phyloP scores from a whole-genome alignment of 768 basidiomycete species.

The Suillus luteus region DNA sequence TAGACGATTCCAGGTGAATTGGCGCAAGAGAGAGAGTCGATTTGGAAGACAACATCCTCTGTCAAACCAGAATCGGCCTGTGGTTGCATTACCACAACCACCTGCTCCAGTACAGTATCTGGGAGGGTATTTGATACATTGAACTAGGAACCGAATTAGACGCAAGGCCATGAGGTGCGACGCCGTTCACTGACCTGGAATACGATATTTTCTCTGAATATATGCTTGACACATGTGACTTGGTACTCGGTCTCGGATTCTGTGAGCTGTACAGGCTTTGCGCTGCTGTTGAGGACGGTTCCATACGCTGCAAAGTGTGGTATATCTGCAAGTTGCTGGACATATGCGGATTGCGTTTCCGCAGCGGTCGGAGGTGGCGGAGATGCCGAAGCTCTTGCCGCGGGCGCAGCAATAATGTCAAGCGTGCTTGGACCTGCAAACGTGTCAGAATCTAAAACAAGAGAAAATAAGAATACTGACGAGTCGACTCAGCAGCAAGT shows the following conservation, averaged over 20 bases:
- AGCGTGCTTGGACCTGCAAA: conserved; percentile 78
- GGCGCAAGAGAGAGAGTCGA: conserved; percentile 65
- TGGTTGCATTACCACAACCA: conserved; percentile 90
- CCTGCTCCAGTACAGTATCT: conserved; percentile 92
- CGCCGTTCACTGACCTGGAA: conserved; percentile 73
- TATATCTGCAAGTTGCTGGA: conserved; percentile 80
- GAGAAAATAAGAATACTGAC: conserved; percentile 46
- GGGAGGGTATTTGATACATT: conserved; percentile 97
- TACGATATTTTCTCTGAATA: conserved; percentile 93
- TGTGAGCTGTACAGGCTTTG: conserved; percentile 80
- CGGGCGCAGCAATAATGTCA: conserved; percentile 80
- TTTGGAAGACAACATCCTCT: conserved; percentile 94
- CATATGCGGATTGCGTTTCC: conserved; percentile 87
- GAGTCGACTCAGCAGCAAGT: conserved; percentile 83
- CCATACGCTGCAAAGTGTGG: conserved; percentile 88
- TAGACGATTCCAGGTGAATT: conserved; percentile 87
- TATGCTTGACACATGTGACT: conserved; percentile 94
- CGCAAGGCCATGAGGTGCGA: not conserved
- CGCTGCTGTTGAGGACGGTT: conserved; percentile 81
- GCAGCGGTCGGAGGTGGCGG: conserved; percentile 82
- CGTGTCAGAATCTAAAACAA: conserved; percentile 17
- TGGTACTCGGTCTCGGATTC: conserved; percentile 99
- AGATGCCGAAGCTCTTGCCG: conserved; percentile 53
- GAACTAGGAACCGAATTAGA: conserved; percentile 56
- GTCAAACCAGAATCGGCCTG: conserved; percentile 72